Evolutionary conservation across 2,329 filamentous ascomycete genomes (phyloP), one percentile per base, ranked within the genome.

Genomic region (Amauroascus verrucosus): DNA sequence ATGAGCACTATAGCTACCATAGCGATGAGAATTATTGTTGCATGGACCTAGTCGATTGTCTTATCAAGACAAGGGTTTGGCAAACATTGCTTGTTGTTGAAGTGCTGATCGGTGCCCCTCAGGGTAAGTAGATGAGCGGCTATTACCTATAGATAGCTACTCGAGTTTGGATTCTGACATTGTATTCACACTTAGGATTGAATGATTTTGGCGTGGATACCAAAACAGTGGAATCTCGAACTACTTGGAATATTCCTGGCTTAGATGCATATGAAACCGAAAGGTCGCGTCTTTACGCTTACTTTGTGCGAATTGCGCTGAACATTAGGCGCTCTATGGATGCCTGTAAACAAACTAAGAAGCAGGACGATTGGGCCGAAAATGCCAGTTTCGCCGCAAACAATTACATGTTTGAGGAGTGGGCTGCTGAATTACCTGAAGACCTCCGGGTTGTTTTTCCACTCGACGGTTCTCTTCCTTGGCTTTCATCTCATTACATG

Each of bases 101-200:
- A 70, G 78, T 90, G 40, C 95, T 97, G 86, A 84, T 96, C 61
- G 91, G 91, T 53, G 89, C 86, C 18, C 88, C 91, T 2, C 90
- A 97, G 82, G 91, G 90, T 88, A 73, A 56, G 67, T 64, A 24
- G 26, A 41, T 11, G 5, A 33, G 3, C 37, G 22, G 3, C 16
- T 14, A 30, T 9, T 16, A 7, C 14, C n/a, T 24, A 11, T 8
- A 22, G 8, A 43, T 38, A 48, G 26, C 28, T 18, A 14, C 41
- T 43, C 1, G 32, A 14, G 5, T 6, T 14, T 3, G n/a, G 20
- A 16, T 51, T 5, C 45, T 56, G 33, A 56, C 38, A 18, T 9
- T 50, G 20, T 20, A 22, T 6, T 20, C 14, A 14, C 6, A 24
- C 14, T 14, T 48, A 88, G 84, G 87, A 9, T 86, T 88, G 28